Evolutionary conservation across 75 land plant genomes (phyloP).

Genomic region (Azolla pinnata): DNA sequence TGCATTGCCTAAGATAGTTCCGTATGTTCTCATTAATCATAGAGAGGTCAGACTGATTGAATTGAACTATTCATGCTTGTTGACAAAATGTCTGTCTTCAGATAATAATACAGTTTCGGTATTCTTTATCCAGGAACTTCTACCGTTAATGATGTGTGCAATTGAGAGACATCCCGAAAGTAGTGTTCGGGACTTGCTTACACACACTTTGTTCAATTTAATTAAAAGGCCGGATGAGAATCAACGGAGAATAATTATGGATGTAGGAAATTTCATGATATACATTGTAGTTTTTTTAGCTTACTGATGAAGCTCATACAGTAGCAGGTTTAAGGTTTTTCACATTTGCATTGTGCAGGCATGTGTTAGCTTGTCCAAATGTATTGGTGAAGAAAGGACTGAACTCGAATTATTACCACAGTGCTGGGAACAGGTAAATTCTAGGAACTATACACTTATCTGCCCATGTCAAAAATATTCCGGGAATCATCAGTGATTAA

Average conservation of each 20-base stretch:
- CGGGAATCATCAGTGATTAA: too few species aligned
- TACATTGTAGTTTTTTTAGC: background rate
- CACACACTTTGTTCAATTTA: conserved; percentile 82
- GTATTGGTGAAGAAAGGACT: conserved; percentile 84
- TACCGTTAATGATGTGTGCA: conserved; percentile 95
- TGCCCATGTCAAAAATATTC: too few species aligned
- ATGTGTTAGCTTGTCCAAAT: conserved; percentile 75
- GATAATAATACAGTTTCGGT: background rate
- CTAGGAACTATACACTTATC: too few species aligned
- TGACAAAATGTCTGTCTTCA: conserved; percentile 6
- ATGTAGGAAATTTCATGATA: conserved; percentile 64
- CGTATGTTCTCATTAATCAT: conserved; percentile 95
- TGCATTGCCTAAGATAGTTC: conserved; percentile 94
- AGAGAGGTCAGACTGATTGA: conserved; percentile 55
- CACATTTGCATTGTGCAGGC: conserved; percentile 39
- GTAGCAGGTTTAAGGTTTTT: background rate
- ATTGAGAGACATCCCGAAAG: conserved; percentile 92
- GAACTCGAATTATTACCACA: conserved; percentile 93
- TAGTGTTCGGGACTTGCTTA: conserved; percentile 73
- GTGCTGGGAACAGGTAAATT: conserved; percentile 99
- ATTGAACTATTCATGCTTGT: background rate
- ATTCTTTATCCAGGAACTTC: conserved; percentile 58
- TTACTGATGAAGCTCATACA: background rate
- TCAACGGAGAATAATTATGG: conserved; percentile 91
- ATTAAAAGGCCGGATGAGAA: conserved; percentile 94